Base-by-base conservation (phyloP, 2,329 filamentous ascomycete genomes). In the Cordyceps farinosa region DNA sequence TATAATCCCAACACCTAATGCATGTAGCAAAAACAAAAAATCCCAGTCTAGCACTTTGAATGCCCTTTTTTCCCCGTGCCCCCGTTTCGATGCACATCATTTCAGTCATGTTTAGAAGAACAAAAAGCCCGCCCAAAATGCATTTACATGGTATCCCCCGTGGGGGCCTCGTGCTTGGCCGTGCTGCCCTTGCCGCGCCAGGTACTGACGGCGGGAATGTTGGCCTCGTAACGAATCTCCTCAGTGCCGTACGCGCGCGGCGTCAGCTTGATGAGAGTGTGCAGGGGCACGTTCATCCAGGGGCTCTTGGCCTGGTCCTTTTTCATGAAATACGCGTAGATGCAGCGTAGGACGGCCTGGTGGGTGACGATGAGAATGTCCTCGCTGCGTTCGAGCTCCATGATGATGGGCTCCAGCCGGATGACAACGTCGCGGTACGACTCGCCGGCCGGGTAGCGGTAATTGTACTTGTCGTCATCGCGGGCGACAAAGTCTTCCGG, bases 401-500 rank as follows among this genome's bases (percentile, higher is more conserved):
- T 99, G 78, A 99, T 99, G 77, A 99, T 99, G 66, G 95, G 95
- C 74, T 99, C 95, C 0, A 99, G 87, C 1, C 95, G 92, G 71
- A 97, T 98, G 47, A 99, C 95, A 1, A 99, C 94, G 72, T 99
- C 95, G 62, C 94, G 91, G 76, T 99, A 89, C 65, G 91, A 96
- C 79, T 99, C 95, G 61, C 95, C 95, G 66, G 95, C 95, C 5
- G 95, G 89, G 78, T 99, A 99, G 63, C 95, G 92, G 79, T 99
- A 99, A 80, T 99, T 98, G 85, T 98, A 98, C 78, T 99, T 99
- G 82, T 99, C 95, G 69, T 97, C 92, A 76, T 99, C 95, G 66
- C 95, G 91, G 40, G 94, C 92, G 56, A 88, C 87, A 78, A 99
- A 99, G 78, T 99, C 95, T 69, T 97, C 93, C 0, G 95, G 95